These are phyloP conservation scores for Cymbidium sinense DNA, from an alignment of 106 monocot species.

Conservation along the genomic window DNA sequence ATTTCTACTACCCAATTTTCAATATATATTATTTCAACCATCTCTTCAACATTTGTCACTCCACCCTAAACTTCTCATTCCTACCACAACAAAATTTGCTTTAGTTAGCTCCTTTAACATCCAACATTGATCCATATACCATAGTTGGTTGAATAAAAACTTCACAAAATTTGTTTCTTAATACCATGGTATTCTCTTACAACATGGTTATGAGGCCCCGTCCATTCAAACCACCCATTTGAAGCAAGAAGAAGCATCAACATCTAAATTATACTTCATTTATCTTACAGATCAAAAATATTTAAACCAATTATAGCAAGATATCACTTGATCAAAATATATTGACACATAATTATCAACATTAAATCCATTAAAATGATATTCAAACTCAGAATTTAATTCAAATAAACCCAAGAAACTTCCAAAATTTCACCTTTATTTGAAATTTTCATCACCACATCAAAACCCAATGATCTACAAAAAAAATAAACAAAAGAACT, in stretches of 20 bases:
- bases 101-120: not conserved
- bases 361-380: too few species aligned
- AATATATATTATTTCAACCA: not conserved
- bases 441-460: too few species aligned
- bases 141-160: not conserved
- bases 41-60: not conserved
- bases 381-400: too few species aligned
- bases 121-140: not conserved
- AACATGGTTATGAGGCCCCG: not conserved
- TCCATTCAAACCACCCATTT: not conserved
- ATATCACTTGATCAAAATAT: too few species aligned
- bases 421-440: too few species aligned
- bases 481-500: too few species aligned
- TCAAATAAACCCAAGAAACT: too few species aligned
- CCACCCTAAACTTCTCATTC: not conserved
- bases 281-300: not conserved
- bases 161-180: not conserved
- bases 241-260: too few species aligned
- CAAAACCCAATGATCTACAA: too few species aligned
- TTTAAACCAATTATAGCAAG: too few species aligned
- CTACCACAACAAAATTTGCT: not conserved
- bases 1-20: not conserved
- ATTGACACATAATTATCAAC: too few species aligned
- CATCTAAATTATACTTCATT: not conserved
- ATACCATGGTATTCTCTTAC: not conserved